phyloP scores from a whole-genome alignment of 306 rosid species.

The Trifolium repens region DNA sequence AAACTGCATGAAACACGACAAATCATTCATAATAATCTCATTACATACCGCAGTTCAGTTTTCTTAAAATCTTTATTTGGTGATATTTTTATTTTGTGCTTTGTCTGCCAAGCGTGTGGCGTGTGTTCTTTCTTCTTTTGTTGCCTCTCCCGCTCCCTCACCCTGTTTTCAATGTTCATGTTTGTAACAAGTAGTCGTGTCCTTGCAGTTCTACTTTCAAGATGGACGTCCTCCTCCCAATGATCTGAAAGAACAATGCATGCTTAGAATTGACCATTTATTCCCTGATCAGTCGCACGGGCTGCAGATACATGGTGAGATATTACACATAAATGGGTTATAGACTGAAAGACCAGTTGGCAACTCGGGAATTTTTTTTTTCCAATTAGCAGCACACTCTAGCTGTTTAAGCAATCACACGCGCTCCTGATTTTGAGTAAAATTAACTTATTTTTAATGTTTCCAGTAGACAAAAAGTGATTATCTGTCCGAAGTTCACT shows the following conservation, averaged over 20 bases:
- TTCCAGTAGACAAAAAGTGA: slow-evolving; percentile 30
- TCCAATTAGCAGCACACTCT: slow-evolving; percentile 24
- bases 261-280: slow-evolving; percentile 64
- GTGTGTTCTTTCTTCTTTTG: not conserved
- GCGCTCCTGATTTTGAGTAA: not conserved
- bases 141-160: not conserved
- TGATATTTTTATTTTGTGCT: slow-evolving; percentile 34
- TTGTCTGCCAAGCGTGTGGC: slow-evolving; percentile 10
- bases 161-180: slow-evolving; percentile 27
- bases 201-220: slow-evolving; percentile 91
- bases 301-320: slow-evolving; percentile 87
- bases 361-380: slow-evolving; percentile 14
- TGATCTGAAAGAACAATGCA: slow-evolving; percentile 81
- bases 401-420: slow-evolving; percentile 32
- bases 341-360: slow-evolving; percentile 30
- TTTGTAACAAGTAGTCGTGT: slow-evolving; percentile 35
- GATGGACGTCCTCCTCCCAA: slow-evolving; percentile 85
- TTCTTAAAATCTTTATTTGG: slow-evolving; percentile 25
- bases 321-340: slow-evolving; percentile 41
- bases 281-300: slow-evolving; percentile 80
- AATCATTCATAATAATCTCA: slow-evolving; percentile 24
- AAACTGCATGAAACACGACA: not conserved
- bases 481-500: slow-evolving; percentile 10
- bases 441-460: slow-evolving; percentile 31
- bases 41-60: not conserved